These are phyloP conservation scores for Neoascochyta sp. DNA, from an alignment of 2,329 filamentous ascomycete genomes.

Conservation along the genomic window DNA sequence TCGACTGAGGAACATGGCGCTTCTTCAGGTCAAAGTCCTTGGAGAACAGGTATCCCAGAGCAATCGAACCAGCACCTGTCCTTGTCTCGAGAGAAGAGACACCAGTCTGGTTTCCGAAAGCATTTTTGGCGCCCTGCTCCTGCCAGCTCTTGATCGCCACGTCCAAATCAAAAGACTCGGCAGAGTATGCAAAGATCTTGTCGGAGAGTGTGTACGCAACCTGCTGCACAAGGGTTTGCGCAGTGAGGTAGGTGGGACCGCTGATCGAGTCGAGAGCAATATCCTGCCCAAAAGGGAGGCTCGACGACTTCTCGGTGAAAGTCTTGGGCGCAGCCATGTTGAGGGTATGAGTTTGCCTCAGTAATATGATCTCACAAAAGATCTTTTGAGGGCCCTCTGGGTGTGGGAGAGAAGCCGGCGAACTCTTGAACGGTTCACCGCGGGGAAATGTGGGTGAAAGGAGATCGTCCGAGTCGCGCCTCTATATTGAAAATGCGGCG, in stretches of 20 bases:
- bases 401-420: slow-evolving; percentile 8
- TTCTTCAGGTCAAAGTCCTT: slow-evolving; percentile 92
- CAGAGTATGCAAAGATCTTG: slow-evolving; percentile 96
- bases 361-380: slow-evolving; percentile 5
- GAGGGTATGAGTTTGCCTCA: slow-evolving; percentile 11
- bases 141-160: slow-evolving; percentile 77
- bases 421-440: slow-evolving; percentile 13
- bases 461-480: slow-evolving; percentile 11
- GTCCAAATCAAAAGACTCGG: slow-evolving; percentile 89
- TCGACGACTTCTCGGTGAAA: slow-evolving; percentile 46
- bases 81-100: slow-evolving; percentile 82
- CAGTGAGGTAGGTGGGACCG: slow-evolving; percentile 88
- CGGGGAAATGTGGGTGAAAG: slow-evolving; percentile 12
- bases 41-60: slow-evolving; percentile 95
- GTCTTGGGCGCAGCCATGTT: slow-evolving; percentile 35
- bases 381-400: slow-evolving; percentile 9
- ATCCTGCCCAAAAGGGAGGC: slow-evolving; percentile 52
- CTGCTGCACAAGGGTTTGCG: slow-evolving; percentile 91
- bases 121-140: slow-evolving; percentile 66
- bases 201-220: slow-evolving; percentile 92
- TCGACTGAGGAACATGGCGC: slow-evolving; percentile 84
- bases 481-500: slow-evolving; percentile 15
- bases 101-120: slow-evolving; percentile 73
- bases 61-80: slow-evolving; percentile 82
- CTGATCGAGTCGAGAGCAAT: slow-evolving; percentile 59